These are phyloP conservation scores for Albizia julibrissin DNA, from an alignment of 306 rosid species.

Conservation along the genomic window DNA sequence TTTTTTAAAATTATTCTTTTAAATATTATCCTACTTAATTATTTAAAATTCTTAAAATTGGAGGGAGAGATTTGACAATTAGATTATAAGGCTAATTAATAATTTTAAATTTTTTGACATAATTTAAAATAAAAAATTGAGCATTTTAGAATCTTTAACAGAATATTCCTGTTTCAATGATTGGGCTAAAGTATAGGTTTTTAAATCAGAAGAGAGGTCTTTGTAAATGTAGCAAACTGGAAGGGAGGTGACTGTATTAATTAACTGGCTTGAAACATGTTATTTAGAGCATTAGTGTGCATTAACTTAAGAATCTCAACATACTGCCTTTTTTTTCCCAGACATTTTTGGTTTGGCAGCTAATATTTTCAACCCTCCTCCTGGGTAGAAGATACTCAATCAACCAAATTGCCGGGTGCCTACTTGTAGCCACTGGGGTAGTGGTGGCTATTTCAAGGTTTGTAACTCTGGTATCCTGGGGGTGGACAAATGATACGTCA, in stretches of 20 bases:
- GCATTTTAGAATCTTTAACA: too few species aligned
- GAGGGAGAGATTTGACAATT: neutral
- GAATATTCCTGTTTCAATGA: too few species aligned
- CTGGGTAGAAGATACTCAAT: conserved; percentile 70
- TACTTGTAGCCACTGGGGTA: conserved; percentile 78
- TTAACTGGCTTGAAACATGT: neutral
- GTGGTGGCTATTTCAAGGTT: conserved; percentile 80
- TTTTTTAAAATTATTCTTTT: too few species aligned
- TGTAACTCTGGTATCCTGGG: conserved; percentile 33
- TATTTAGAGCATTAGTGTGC: conserved; percentile 13
- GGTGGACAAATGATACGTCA: conserved; percentile 23
- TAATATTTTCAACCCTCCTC: conserved; percentile 58
- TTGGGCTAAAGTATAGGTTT: too few species aligned
- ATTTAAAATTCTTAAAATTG: neutral
- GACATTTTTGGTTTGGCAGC: conserved; percentile 96
- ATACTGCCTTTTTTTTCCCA: conserved; percentile 40
- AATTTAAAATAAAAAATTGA: too few species aligned
- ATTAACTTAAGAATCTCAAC: conserved; percentile 23
- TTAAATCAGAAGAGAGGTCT: too few species aligned
- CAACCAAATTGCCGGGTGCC: conserved; percentile 76
- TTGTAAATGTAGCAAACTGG: too few species aligned
- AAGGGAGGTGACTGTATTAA: too few species aligned
- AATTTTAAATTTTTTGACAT: too few species aligned
- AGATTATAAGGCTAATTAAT: neutral
- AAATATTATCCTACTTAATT: too few species aligned